Base-by-base conservation (phyloP, 148 eudicot species). In the Pouteria glomerata region DNA sequence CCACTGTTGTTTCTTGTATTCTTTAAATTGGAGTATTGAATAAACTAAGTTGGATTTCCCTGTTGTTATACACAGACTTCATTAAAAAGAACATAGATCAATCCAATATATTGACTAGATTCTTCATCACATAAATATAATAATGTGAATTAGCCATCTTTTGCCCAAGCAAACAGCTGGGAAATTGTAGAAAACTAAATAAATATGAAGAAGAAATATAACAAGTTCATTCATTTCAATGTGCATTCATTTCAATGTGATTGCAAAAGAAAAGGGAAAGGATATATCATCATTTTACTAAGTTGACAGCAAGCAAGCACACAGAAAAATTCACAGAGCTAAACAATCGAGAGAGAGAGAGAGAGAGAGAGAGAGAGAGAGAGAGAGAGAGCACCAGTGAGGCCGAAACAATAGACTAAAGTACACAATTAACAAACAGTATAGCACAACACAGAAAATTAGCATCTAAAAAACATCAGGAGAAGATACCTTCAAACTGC, bases 401-500 rank as follows among this genome's bases (percentile, higher is more conserved):
- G 31, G 13, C 12, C 1, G 24, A 41, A 41, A 12, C 5, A 27
- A 23, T 23, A 44, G 8, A 44, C 13, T 44, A 44, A 44, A 39
- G 67, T 50, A 11, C 26, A 33, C 1, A 47, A 14, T 30, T n/a
- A 31, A 47, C 8, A 33, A 24, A 29, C 10, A 39, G 7, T 21
- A 37, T 19, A 55, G 13, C 14, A 3, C 18, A 42, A 44, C n/a
- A 10, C 61, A 53, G n/a, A 69, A 69, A 24, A 21, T 35, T 34
- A 33, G 24, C 47, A 37, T 24, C 8, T n/a, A 8, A 44, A 41
- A 11, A 33, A 45, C 67, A 18, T 29, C 8, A 53, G 26, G 16
- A 18, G 64, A 68, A 64, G 27, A 6, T 79, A 86, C 97, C 95
- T 91, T 91, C 77, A 91, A 79, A 77, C 97, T 91, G 73, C 97